A percentile compares a stretch with the other conserved stretches of the same genome.
These are phyloP conservation scores for Amaranthus cruentus DNA, from an alignment of 148 eudicot species.

Conservation along the genomic window DNA sequence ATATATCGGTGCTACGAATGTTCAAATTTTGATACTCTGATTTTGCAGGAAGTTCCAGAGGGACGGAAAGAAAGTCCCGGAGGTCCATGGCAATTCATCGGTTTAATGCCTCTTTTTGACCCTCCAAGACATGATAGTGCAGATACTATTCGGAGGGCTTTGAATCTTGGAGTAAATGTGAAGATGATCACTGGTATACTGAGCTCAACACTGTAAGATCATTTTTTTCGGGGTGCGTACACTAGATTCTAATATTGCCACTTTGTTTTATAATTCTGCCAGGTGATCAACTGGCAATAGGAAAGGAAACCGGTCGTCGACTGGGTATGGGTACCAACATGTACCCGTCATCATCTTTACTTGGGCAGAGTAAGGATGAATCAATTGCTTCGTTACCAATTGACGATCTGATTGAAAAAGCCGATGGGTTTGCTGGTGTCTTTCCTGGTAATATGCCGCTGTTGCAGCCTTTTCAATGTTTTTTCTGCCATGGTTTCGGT, in stretches of 20 bases:
- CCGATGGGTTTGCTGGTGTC: conserved; percentile 99
- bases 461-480: neutral
- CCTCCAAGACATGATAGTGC: conserved; percentile 99
- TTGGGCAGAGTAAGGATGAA: conserved; percentile 92
- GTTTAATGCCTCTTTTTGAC: conserved; percentile 96
- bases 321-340: conserved; percentile 99
- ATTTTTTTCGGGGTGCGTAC: neutral
- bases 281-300: conserved; percentile 98
- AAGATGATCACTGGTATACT: conserved; percentile 93
- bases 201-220: conserved; percentile 7
- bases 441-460: conserved; percentile 69
- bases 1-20: neutral
- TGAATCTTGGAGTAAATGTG: conserved; percentile 92
- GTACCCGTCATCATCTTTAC: conserved; percentile 97
- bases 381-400: conserved; percentile 87
- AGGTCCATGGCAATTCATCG: conserved; percentile 94
- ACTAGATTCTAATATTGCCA: conserved; percentile 12
- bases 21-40: neutral
- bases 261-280: conserved; percentile 18
- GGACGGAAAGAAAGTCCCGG: conserved; percentile 92
- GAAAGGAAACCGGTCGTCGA: conserved; percentile 96
- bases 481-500: neutral
- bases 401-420: conserved; percentile 95
- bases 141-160: conserved; percentile 91
- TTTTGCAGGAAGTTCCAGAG: conserved; percentile 88